Evolutionary conservation across 1,139 yeast genomes (phyloP).

Genomic region (Lodderomyces metapsilosis): DNA sequence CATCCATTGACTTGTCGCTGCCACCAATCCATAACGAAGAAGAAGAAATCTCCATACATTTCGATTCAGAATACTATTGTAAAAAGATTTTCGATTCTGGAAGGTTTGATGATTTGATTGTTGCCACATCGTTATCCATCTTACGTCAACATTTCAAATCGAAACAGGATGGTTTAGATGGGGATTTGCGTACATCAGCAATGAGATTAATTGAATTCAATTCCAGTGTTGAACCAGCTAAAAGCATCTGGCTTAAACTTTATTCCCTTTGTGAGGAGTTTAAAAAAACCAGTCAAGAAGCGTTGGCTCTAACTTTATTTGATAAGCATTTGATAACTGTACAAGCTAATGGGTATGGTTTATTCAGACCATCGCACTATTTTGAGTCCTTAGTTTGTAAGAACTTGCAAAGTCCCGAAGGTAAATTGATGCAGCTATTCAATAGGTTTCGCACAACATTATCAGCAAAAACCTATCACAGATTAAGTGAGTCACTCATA

Average conservation of each 20-base stretch:
- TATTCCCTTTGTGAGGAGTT: conserved; percentile 68
- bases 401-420: conserved; percentile 15
- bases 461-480: conserved; percentile 28
- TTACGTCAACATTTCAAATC: conserved; percentile 26
- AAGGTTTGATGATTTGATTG: conserved; percentile 41
- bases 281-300: conserved; percentile 56
- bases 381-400: conserved; percentile 26
- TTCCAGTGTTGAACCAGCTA: conserved; percentile 8
- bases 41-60: conserved; percentile 25
- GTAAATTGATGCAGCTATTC: conserved; percentile 24
- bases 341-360: conserved; percentile 36
- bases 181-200: conserved; percentile 18
- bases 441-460: conserved; percentile 21
- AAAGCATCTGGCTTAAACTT: conserved; percentile 52
- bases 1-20: conserved; percentile 20
- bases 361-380: conserved; percentile 32
- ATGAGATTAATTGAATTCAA: conserved; percentile 23
- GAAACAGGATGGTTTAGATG: conserved; percentile 11
- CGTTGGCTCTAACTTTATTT: conserved; percentile 22
- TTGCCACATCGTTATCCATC: conserved; percentile 40
- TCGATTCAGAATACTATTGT: conserved; percentile 36
- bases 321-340: conserved; percentile 17
- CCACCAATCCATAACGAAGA: conserved; percentile 14
- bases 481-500: conserved; percentile 20
- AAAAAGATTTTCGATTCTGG: conserved; percentile 48